Percentiles rank a stretch among this genome's conserved stretches.
Conservation (phyloP, 208 protist species). For the Blastocrithidia nonstop region DNA sequence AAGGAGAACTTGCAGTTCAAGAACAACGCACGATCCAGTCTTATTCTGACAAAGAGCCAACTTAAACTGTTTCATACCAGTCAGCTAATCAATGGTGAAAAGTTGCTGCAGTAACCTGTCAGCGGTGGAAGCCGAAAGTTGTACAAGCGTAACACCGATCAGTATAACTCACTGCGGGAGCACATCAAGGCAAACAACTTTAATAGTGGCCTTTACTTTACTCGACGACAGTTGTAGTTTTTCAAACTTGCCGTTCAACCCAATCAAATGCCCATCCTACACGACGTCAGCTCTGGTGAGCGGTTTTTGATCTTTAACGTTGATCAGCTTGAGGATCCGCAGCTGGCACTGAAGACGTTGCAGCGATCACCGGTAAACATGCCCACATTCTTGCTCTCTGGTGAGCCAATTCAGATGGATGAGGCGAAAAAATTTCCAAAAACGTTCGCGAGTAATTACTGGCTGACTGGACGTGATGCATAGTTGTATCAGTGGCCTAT, state of each 20-base stretch:
- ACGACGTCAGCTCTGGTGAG: conserved; percentile 51
- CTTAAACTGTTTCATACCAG: conserved; percentile 67
- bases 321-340: conserved; percentile 75
- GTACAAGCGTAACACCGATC: conserved; percentile 53
- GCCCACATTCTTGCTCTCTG: conserved; percentile 69
- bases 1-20: conserved; percentile 76
- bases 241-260: conserved; percentile 66
- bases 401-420: conserved; percentile 63
- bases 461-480: conserved; percentile 71
- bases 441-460: conserved; percentile 73
- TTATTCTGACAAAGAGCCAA: conserved; percentile 51
- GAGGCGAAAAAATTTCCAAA: conserved; percentile 56
- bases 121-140: conserved; percentile 60
- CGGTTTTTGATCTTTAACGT: conserved; percentile 78
- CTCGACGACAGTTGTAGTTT: conserved; percentile 63
- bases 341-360: conserved; percentile 64
- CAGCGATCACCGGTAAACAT: conserved; percentile 60
- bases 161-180: conserved; percentile 30
- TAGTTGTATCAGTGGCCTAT: conserved; percentile 80
- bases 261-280: conserved; percentile 34
- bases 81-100: conserved; percentile 57
- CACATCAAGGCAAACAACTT: conserved; percentile 74
- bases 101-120: conserved; percentile 51
- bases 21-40: conserved; percentile 35
- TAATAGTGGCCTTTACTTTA: conserved; percentile 83